phyloP scores from a whole-genome alignment of 495 filamentous ascomycete genomes.

The Articulospora tetracladia region DNA sequence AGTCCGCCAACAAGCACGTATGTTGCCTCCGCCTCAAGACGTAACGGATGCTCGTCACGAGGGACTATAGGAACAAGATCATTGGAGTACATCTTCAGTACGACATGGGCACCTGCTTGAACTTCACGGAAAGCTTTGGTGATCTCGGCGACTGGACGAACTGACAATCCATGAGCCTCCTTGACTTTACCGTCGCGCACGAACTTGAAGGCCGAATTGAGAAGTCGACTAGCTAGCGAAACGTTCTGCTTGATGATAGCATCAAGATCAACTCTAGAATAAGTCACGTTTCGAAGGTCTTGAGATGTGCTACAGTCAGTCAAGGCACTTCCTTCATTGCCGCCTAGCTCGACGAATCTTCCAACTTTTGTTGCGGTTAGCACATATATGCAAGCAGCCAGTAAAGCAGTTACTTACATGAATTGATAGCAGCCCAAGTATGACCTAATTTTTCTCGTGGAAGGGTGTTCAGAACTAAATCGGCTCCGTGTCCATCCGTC shows the following conservation, averaged over 20 bases:
- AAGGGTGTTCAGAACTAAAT: constrained; percentile 53
- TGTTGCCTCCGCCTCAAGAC: constrained; percentile 33
- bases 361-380: background rate
- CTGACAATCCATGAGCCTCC: constrained; percentile 26
- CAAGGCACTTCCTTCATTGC: background rate
- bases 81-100: constrained; percentile 19
- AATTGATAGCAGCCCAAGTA: background rate
- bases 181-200: constrained; percentile 10
- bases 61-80: background rate
- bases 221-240: background rate
- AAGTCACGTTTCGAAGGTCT: constrained; percentile 27
- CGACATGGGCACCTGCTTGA: constrained; percentile 31
- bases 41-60: constrained; percentile 10
- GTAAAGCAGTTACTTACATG: background rate
- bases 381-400: background rate
- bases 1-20: constrained; percentile 60
- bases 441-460: background rate
- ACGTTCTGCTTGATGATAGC: constrained; percentile 18
- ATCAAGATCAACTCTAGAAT: constrained; percentile 34
- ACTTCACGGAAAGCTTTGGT: constrained; percentile 44
- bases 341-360: background rate
- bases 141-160: constrained; percentile 35
- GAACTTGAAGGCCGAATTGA: background rate
- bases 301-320: background rate
- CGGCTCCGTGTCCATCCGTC: constrained; percentile 52